Evolutionary conservation across 179 eudicot genomes (phyloP), one percentile per base, ranked within the genome.

Genomic region (Carnegiea gigantea): DNA sequence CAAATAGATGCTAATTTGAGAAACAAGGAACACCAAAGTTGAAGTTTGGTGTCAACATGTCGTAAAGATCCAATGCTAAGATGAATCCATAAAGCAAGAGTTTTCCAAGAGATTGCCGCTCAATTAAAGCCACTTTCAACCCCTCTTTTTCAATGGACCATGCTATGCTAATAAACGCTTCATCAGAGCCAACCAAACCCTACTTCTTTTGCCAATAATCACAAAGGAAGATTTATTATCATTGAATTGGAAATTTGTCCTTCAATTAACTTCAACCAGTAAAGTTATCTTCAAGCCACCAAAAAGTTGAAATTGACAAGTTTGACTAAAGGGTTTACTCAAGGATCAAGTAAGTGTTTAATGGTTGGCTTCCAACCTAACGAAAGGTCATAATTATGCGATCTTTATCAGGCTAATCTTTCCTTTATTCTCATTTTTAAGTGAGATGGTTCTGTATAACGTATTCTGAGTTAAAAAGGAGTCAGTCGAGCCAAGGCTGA

Each of bases 171-270:
- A 23, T 24, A n/a, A 6, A 7, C 68, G 4, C 36, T 28, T 28
- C 18, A 67, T 21, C 36, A 26, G 18, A 67, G 26, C 40, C 72
- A 28, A 67, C 36, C 72, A 67, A 67, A 67, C 72, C 72, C 72
- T 28, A 18, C 40, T 67, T 67, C 5, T 11, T 67, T 67, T 28
- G 12, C 36, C 36, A 26, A 67, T 67, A 67, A 67, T 67, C 9
- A 28, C 72, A 26, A 67, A 67, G 40, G 18, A 67, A 67, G 40
- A 67, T 28, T 67, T 67, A 67, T 67, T 67, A 18, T 65, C 72
- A 13, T 28, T 67, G 8, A 26, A 57, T 57, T 57, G 21, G 62
- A 57, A 67, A 28, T 67, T 67, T 67, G 72, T 67, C 72, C 23
- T 21, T 28, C 38, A 10, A n/a, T n/a, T n/a, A n/a, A 26, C 36